Evolutionary conservation across 2,329 filamentous ascomycete species (phyloP).

Genomic region (Trichocomaceae sp.): DNA sequence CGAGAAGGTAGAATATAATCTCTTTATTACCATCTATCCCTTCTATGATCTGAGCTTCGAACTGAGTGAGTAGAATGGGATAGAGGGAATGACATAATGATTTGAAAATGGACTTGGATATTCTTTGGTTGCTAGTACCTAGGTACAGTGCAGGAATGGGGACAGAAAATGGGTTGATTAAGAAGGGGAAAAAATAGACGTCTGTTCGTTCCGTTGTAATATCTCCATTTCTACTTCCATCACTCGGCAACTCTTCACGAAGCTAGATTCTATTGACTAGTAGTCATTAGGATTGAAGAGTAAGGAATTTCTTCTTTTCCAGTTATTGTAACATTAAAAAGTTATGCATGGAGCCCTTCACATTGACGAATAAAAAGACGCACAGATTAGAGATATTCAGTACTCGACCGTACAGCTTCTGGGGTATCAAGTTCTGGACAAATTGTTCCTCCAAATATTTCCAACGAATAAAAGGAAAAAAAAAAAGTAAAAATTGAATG

Average conservation of each 20-base stretch:
- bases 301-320: neutral
- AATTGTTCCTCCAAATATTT: neutral
- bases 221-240: neutral
- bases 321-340: neutral
- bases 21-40: constrained; percentile 15
- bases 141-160: neutral
- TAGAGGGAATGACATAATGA: constrained; percentile 16
- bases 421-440: constrained; percentile 1
- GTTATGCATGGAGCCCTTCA: neutral
- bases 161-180: neutral
- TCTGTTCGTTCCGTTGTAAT: neutral
- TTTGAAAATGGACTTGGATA: neutral
- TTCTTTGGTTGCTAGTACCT: neutral
- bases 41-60: neutral
- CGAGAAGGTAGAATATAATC: constrained; percentile 15
- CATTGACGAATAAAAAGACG: neutral
- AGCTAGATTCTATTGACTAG: too few species aligned
- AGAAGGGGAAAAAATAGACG: neutral
- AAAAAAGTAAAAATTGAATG: neutral
- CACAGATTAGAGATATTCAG: neutral
- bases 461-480: neutral
- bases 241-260: too few species aligned
- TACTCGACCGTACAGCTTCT: neutral
- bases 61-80: constrained; percentile 15
- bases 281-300: too few species aligned